phyloP scores from a whole-genome alignment of 1,284 basidiomycete genomes.

The Moniliella sp. region DNA sequence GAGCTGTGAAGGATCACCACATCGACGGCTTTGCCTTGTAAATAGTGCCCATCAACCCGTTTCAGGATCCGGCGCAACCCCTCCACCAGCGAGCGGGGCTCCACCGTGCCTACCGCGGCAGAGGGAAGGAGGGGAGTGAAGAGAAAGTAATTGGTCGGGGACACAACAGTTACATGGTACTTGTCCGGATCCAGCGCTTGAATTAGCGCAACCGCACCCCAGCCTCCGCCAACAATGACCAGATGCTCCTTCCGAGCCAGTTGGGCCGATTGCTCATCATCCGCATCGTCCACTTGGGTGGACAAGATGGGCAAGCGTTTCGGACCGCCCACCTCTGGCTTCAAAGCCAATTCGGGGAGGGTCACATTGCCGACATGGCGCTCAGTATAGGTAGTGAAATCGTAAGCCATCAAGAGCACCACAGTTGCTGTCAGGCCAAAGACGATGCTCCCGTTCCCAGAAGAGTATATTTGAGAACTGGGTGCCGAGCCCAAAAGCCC shows the following conservation, averaged over 20 bases:
- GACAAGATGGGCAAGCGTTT: slow-evolving; percentile 25
- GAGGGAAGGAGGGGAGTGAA: slow-evolving; percentile 31
- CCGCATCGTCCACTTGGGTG: slow-evolving; percentile 7
- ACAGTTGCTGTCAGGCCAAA: slow-evolving; percentile 14
- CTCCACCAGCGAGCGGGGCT: slow-evolving; percentile 27
- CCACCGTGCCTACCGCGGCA: slow-evolving; percentile 29
- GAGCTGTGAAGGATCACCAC: slow-evolving; percentile 14
- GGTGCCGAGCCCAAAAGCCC: no score
- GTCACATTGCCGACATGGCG: slow-evolving; percentile 16
- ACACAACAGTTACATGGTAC: slow-evolving; percentile 28
- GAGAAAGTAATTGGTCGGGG: slow-evolving; percentile 31
- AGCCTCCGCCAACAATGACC: slow-evolving; percentile 32
- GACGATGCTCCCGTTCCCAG: no score
- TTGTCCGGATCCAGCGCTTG: slow-evolving; percentile 17
- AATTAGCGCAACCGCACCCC: slow-evolving; percentile 27
- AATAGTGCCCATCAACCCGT: slow-evolving; percentile 21
- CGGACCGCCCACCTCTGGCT: slow-evolving; percentile 18
- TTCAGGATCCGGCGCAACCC: slow-evolving; percentile 23
- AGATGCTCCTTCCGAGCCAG: slow-evolving; percentile 18
- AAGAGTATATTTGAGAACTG: no score
- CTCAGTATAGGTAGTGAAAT: slow-evolving; percentile 19
- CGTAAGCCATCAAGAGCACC: slow-evolving; percentile 15
- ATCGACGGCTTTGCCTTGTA: slow-evolving; percentile 24
- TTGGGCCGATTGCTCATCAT: slow-evolving; percentile 8
- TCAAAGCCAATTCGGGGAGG: slow-evolving; percentile 11